Evolutionary conservation across 768 basidiomycete species (phyloP).

Genomic region (Agaricus sinodeliciosus): DNA sequence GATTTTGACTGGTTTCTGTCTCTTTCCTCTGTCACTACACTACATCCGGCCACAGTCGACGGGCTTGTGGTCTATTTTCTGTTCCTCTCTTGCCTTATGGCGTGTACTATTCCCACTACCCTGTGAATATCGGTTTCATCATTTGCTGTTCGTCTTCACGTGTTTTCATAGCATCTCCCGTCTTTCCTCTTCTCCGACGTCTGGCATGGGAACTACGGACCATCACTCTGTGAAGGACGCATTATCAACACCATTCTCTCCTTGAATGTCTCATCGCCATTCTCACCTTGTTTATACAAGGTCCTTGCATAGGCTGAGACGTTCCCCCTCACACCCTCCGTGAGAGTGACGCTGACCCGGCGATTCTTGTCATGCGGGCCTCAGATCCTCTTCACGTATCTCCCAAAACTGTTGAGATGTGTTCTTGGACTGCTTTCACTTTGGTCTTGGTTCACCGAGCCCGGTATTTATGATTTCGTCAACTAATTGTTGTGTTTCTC

Average conservation of each 20-base stretch:
- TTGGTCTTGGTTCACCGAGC: slow-evolving; percentile 4
- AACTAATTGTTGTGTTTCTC: slow-evolving; percentile 11
- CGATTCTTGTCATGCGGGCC: not conserved
- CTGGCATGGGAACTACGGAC: slow-evolving; percentile 8
- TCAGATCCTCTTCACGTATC: not conserved
- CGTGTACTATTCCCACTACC: slow-evolving; percentile 23
- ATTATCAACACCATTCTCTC: slow-evolving; percentile 6
- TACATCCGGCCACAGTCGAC: slow-evolving; percentile 22
- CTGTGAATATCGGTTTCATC: slow-evolving; percentile 28
- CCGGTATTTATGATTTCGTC: slow-evolving; percentile 10
- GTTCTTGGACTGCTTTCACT: slow-evolving; percentile 10
- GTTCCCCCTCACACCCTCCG: not conserved
- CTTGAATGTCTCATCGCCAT: not conserved
- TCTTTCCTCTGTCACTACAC: slow-evolving; percentile 17
- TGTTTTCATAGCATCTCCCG: slow-evolving; percentile 24
- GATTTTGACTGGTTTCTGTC: slow-evolving; percentile 20
- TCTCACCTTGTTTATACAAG: slow-evolving; percentile 2
- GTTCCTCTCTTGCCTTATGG: slow-evolving; percentile 18
- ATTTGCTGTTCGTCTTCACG: slow-evolving; percentile 19
- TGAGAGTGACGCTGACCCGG: slow-evolving; percentile 4
- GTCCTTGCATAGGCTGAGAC: not conserved
- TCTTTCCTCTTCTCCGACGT: slow-evolving; percentile 7
- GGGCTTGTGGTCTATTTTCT: slow-evolving; percentile 22
- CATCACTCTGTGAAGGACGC: slow-evolving; percentile 1
- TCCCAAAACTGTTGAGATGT: slow-evolving; percentile 9